Evolutionary conservation across 2,329 filamentous ascomycete genomes (phyloP), one percentile per base, ranked within the genome.

Genomic region (Cordyceps cicadae): DNA sequence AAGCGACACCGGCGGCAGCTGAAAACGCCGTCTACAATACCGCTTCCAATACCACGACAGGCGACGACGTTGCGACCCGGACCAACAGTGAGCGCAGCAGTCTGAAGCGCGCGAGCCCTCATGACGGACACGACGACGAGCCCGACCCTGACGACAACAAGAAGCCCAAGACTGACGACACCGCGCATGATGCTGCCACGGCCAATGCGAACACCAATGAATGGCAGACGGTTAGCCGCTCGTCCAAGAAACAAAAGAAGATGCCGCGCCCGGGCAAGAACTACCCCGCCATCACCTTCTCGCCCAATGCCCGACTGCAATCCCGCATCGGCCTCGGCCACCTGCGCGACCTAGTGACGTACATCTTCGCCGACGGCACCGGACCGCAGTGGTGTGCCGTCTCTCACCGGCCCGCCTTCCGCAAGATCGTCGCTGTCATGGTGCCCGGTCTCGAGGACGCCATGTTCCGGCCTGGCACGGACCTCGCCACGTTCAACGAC

Each of bases 401-500:
- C 54, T 77, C 77, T 62, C 81, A 88, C 67, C 79, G 86, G 51
- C 81, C 83, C 6, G 79, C 85, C 62, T 85, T 89, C 67, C 78
- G 84, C 64, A 95, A 94, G 75, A 88, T 95, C 34, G 92, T 97
- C 34, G 84, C 90, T 46, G 77, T 99, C 65, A 93, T 97, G 89
- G 86, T 97, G 12, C 94, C 94, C 12, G 94, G 94, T 0, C 76
- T 99, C 26, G 93, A 97, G 70, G 84, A 90, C 68, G 88, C 86
- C 64, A 94, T 97, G 89, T 96, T 97, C 75, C 84, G 88, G 71
- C 80, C 83, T 14, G 70, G 74, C 43, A 77, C 81, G 43, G 75
- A 85, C 64, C 80, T 80, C 54, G 70, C 73, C 11, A 74, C 70
- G 1, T 84, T 79, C 67, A 77, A 79, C 49, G 70, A 75, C 26